Conservation (phyloP, 257 asterid species). For the Solanum gandarillasii region DNA sequence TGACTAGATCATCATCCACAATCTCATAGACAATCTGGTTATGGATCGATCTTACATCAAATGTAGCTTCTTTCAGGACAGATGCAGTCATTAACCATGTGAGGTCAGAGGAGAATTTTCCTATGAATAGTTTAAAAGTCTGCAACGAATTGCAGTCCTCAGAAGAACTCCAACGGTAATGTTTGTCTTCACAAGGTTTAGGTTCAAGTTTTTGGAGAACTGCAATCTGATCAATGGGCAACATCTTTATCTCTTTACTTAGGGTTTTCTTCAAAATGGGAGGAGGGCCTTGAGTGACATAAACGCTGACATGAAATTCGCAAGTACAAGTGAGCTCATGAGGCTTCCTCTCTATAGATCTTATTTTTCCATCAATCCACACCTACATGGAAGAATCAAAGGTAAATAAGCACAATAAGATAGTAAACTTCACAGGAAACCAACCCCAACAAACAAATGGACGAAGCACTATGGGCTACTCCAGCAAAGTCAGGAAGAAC, state of each 20-base stretch:
- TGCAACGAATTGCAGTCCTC: slow-evolving; percentile 68
- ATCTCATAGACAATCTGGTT: slow-evolving; percentile 59
- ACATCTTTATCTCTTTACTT: slow-evolving; percentile 31
- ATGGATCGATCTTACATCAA: slow-evolving; percentile 47
- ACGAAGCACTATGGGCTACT: background rate
- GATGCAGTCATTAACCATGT: slow-evolving; percentile 78
- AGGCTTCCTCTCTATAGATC: slow-evolving; percentile 78
- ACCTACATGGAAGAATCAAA: slow-evolving; percentile 26
- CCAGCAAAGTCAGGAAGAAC: background rate
- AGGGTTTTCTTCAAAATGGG: slow-evolving; percentile 38
- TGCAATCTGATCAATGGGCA: slow-evolving; percentile 38
- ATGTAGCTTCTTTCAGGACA: slow-evolving; percentile 38
- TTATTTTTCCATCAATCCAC: slow-evolving; percentile 71
- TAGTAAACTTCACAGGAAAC: background rate
- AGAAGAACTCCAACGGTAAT: slow-evolving; percentile 66
- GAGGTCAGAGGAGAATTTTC: slow-evolving; percentile 55
- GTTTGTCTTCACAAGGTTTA: slow-evolving; percentile 44
- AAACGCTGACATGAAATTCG: slow-evolving; percentile 56
- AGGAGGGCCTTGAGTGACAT: slow-evolving; percentile 56
- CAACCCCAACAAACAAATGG: background rate
- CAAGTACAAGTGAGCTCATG: slow-evolving; percentile 55
- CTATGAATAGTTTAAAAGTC: slow-evolving; percentile 36
- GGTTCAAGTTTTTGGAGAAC: slow-evolving; percentile 66
- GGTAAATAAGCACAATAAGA: background rate
- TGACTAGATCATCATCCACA: slow-evolving; percentile 21